phyloP scores from a whole-genome alignment of 306 rosid genomes.

The Canavalia ensiformis region DNA sequence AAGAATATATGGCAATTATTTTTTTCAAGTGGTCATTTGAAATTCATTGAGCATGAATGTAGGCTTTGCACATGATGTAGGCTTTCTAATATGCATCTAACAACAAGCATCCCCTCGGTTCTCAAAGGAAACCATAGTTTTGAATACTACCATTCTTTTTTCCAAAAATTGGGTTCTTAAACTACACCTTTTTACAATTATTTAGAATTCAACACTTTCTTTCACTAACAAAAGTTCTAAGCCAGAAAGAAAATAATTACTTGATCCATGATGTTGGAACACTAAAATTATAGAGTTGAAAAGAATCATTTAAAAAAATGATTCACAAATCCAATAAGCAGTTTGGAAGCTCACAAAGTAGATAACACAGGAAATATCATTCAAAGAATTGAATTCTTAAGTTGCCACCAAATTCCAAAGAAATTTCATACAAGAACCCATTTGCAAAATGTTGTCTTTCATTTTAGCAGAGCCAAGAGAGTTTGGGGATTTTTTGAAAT shows the following conservation, averaged over 20 bases:
- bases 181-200: neutral
- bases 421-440: neutral
- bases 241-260: neutral
- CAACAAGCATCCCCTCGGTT: neutral
- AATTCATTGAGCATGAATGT: neutral
- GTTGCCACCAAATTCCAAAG: neutral
- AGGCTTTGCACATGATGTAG: neutral
- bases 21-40: neutral
- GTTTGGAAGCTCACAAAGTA: neutral
- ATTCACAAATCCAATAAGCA: neutral
- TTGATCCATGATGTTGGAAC: neutral
- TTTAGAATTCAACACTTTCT: neutral
- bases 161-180: neutral
- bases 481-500: neutral
- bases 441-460: neutral
- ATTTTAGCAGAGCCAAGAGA: neutral
- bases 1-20: neutral
- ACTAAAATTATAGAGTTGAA: neutral
- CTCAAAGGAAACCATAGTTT: slow-evolving; percentile 1
- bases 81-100: neutral
- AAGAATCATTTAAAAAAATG: neutral
- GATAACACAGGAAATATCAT: neutral
- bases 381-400: neutral
- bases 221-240: neutral
- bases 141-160: neutral